Evolutionary conservation across 768 basidiomycete species (phyloP), one percentile per base, ranked within the genome.

Genomic region (Auricularia sp.): DNA sequence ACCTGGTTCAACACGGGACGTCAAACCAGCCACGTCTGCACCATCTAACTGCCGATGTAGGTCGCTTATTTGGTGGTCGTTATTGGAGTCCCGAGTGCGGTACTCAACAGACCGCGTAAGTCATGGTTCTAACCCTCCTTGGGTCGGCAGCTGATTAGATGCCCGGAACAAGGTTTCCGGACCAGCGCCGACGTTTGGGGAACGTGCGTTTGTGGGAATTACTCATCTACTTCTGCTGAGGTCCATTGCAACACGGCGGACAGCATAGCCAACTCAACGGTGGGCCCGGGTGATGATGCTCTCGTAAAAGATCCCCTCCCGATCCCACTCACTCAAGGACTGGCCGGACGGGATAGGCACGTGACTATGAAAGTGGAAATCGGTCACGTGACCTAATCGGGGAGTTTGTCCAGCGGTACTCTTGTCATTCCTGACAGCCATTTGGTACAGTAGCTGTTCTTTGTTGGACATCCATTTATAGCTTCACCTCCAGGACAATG

Each of bases 1-100:
- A 67, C 66, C 4, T 39, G 33, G 23, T 43, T 64, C 36, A 43
- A 67, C n/a, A 62, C 53, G 18, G 36, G 33, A 4, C 23, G 35
- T 39, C 29, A 29, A 29, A 29, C 29, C 29, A 29, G 29, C 29
- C 29, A 29, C 2, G 29, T 29, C 29, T 29, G 29, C 29, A 29
- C 29, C 29, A 29, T 29, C 43, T 44, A 44, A 44, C 43, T 10
- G 11, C 47, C 21, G 6, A 11, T 51, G 16, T 6, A 21, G 47
- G 18, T 18, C 21, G 14, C 47, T 3, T 51, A 18, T 51, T 18
- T 51, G 11, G 47, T 51, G 8, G 5, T 51, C 16, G 47, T 51
- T 18, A 51, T 51, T 18, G 47, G 47, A 6, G 6, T 51, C 5
- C 47, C 47, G 1, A 18, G 11, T 5, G 47, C 47, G 6, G 47